These are phyloP conservation scores for Hemileccinum impolitum DNA, from an alignment of 768 basidiomycete species.

Conservation along the genomic window DNA sequence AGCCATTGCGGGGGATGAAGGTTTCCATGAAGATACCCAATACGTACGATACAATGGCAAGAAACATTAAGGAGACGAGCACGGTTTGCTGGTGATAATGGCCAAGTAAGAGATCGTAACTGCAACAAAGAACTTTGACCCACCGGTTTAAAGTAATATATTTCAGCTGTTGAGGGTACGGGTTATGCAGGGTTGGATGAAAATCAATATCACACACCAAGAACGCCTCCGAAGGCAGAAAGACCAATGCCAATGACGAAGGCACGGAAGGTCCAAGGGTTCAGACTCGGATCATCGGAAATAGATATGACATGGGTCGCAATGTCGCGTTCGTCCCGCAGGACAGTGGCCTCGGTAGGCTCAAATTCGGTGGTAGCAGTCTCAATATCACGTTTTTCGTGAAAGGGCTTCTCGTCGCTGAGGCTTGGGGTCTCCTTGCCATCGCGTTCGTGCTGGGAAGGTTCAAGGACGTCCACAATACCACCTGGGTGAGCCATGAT, in stretches of 20 bases:
- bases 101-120: not conserved
- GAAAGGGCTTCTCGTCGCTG: slow-evolving; percentile 22
- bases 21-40: slow-evolving; percentile 46
- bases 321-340: slow-evolving; percentile 45
- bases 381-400: slow-evolving; percentile 36
- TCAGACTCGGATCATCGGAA: slow-evolving; percentile 26
- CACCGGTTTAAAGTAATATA: slow-evolving; percentile 61
- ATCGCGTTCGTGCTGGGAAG: not conserved
- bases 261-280: slow-evolving; percentile 40
- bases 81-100: slow-evolving; percentile 45
- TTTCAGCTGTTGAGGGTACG: slow-evolving; percentile 41
- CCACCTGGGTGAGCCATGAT: slow-evolving; percentile 8
- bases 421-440: slow-evolving; percentile 3
- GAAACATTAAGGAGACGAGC: slow-evolving; percentile 50
- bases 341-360: slow-evolving; percentile 15
- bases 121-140: not conserved
- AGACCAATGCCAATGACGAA: slow-evolving; percentile 55
- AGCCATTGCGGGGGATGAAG: slow-evolving; percentile 41
- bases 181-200: not conserved
- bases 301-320: slow-evolving; percentile 46
- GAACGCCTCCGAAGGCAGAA: slow-evolving; percentile 50
- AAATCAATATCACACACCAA: slow-evolving; percentile 34
- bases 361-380: slow-evolving; percentile 9
- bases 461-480: slow-evolving; percentile 1
- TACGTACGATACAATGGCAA: slow-evolving; percentile 50